Percentiles rank a stretch among this genome's conserved stretches.
These are phyloP conservation scores for Friedmanniomyces endolithicus DNA, from an alignment of 495 filamentous ascomycete genomes.

Conservation along the genomic window DNA sequence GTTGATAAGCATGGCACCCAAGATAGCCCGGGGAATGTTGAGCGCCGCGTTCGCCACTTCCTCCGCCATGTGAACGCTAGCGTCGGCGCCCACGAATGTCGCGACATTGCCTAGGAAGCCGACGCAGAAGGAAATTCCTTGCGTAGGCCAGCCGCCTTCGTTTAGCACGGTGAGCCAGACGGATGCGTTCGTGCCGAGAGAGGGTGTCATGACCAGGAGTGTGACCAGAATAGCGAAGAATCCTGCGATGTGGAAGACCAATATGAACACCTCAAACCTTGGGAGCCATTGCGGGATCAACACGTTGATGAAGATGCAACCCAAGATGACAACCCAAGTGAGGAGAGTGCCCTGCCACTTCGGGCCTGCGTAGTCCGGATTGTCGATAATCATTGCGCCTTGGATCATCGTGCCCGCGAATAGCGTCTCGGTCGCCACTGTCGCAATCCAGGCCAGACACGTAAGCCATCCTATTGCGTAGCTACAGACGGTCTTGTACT, in stretches of 20 bases:
- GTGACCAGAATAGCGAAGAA: slow-evolving; percentile 19
- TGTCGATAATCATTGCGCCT: slow-evolving; percentile 21
- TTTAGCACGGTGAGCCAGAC: slow-evolving; percentile 14
- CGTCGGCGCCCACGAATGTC: slow-evolving; percentile 19
- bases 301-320: slow-evolving; percentile 22
- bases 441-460: slow-evolving; percentile 22
- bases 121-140: slow-evolving; percentile 18
- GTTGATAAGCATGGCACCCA: slow-evolving; percentile 16
- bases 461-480: slow-evolving; percentile 27
- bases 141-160: slow-evolving; percentile 17
- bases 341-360: slow-evolving; percentile 27
- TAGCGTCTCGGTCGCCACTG: slow-evolving; percentile 14
- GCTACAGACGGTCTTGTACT: slow-evolving; percentile 24
- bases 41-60: slow-evolving; percentile 15
- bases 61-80: slow-evolving; percentile 19
- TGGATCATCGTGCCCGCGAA: slow-evolving; percentile 20
- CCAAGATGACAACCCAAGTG: slow-evolving; percentile 15
- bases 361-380: slow-evolving; percentile 19
- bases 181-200: not conserved
- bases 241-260: slow-evolving; percentile 19
- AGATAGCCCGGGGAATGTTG: slow-evolving; percentile 18
- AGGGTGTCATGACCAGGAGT: slow-evolving; percentile 15
- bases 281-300: slow-evolving; percentile 16
- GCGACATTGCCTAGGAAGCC: slow-evolving; percentile 17
- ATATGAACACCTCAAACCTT: slow-evolving; percentile 14